Base-by-base conservation (phyloP, 495 filamentous ascomycete genomes). In the Talaromyces thailandensis region DNA sequence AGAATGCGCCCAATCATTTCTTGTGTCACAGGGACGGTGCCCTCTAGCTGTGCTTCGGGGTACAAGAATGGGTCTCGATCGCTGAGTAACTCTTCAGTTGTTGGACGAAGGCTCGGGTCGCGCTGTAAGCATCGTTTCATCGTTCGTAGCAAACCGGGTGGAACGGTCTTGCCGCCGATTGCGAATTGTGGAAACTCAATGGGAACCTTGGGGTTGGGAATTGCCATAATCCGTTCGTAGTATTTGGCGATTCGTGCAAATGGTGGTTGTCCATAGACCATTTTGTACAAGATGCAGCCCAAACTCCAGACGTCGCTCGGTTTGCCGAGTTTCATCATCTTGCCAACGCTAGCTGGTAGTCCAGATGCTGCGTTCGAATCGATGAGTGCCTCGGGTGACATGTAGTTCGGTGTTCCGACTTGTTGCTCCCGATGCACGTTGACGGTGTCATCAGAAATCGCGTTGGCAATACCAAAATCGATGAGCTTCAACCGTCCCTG, bases 381-480 rank as follows among this genome's bases (percentile, higher is more conserved):
- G 63, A 93, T 84, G 66, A 98, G 79, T 23, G 89, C 89, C 72
- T 98, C 94, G 1, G 94, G 94, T 2, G 91, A 93, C 95, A 98
- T 98, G 80, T 98, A 98, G 71, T 96, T 98, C 2, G 95, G 92
- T 1, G 94, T 98, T 26, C 94, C 94, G 62, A 97, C 86, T 72
- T 96, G 91, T 18, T 88, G 88, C 67, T 98, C 95, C 61, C 94
- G 89, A 71, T 98, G 93, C 23, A 98, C 93, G 65, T 98, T 98
- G 68, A 97, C 90, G 0, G 94, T 98, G 73, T 96, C 84, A 66
- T 98, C 94, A 68, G 94, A 87, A 68, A 98, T 98, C 25, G 94
- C 91, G 69, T 96, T 96, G 60, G 94, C 93, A 69, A 98, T 98
- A 64, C 94, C 94, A 71, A 98, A 98, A 72, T 96, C 91, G 64